These are phyloP conservation scores for Eucalyptus polybractea DNA, from an alignment of 345 rosid species.

Conservation along the genomic window DNA sequence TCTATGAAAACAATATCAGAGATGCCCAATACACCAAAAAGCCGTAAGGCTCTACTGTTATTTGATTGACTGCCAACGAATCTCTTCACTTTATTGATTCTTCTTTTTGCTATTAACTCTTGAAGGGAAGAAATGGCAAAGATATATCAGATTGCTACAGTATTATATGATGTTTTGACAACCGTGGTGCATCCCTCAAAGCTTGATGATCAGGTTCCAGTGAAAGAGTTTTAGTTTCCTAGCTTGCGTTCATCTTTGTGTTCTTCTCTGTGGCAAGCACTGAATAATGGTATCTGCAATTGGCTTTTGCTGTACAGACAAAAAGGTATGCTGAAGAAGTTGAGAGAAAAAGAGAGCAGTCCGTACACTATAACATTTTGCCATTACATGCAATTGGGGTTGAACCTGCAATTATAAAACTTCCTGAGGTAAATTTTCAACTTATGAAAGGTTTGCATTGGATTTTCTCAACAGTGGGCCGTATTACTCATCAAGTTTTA, in stretches of 20 bases:
- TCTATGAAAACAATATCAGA: conserved; percentile 42
- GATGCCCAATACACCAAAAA: conserved; percentile 43
- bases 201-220: conserved; percentile 50
- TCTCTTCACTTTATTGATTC: background rate
- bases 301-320: conserved; percentile 19
- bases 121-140: conserved; percentile 95
- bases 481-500: background rate
- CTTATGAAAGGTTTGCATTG: background rate
- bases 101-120: conserved; percentile 1
- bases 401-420: conserved; percentile 62
- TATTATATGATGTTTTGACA: conserved; percentile 67
- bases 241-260: background rate
- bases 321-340: conserved; percentile 57
- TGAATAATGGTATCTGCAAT: background rate
- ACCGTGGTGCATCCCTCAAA: conserved; percentile 37
- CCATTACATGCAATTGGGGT: conserved; percentile 62
- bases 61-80: background rate
- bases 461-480: background rate
- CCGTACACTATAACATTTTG: conserved; percentile 74
- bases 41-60: conserved; percentile 48
- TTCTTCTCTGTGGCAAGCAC: background rate
- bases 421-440: conserved; percentile 63
- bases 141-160: conserved; percentile 69
- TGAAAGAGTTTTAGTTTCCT: background rate
- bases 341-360: conserved; percentile 48